These are phyloP conservation scores for Solanum medicagineum DNA, from an alignment of 257 asterid genomes.

Conservation along the genomic window DNA sequence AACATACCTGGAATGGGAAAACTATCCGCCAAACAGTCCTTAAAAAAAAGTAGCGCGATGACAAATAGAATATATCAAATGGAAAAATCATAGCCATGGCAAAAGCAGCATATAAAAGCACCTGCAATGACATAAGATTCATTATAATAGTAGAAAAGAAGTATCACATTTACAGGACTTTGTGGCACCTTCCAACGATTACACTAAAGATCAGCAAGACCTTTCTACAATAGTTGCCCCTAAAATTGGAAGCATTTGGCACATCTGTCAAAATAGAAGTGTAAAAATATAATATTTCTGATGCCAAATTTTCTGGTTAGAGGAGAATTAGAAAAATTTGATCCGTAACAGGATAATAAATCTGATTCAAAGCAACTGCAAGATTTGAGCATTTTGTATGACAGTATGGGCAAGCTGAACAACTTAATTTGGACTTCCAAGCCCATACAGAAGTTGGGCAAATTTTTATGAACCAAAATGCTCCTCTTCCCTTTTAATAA, in stretches of 20 bases:
- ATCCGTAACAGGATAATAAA: background rate
- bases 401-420: background rate
- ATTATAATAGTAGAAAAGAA: background rate
- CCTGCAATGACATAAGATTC: conserved; percentile 42
- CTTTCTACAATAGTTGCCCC: background rate
- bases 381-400: background rate
- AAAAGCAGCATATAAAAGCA: conserved; percentile 72
- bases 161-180: background rate
- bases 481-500: background rate
- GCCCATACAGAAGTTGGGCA: background rate
- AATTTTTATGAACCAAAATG: background rate
- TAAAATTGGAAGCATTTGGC: background rate
- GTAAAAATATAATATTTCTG: background rate
- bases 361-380: background rate
- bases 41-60: conserved; percentile 85
- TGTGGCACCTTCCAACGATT: background rate
- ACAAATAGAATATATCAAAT: conserved; percentile 78
- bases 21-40: conserved; percentile 85
- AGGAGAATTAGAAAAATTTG: background rate
- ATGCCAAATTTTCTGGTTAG: background rate
- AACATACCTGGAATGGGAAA: conserved; percentile 89
- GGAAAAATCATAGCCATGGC: conserved; percentile 84
- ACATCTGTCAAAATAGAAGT: background rate
- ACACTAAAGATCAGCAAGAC: background rate
- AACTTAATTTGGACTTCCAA: background rate